Base-by-base conservation (phyloP, 257 asterid genomes). In the Echium plantagineum region DNA sequence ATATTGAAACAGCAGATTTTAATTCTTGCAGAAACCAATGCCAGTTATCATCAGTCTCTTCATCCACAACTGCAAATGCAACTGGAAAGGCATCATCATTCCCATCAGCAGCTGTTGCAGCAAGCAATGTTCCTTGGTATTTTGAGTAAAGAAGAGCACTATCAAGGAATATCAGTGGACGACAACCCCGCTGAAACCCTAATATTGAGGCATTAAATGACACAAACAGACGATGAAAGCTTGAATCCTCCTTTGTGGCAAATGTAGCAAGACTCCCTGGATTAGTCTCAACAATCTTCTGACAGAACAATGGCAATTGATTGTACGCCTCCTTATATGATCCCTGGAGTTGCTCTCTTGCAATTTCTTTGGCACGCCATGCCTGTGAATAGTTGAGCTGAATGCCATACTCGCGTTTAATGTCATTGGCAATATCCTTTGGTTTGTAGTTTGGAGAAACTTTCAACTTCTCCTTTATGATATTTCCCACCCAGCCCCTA, bases 341-440 rank as follows among this genome's bases (percentile, higher is more conserved):
- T 1, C 98, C 98, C 78, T 89, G 98, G 76, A 93, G 98, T 77
- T 93, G 98, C 82, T 88, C 97, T 38, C 98, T 68, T 38, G 98
- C 98, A 61, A 88, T 86, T 81, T 91, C 98, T 78, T 91, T 91
- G 60, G 98, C 98, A 15, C 98, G 96, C 94, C 98, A 81, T 22
- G 98, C 98, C 70, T 89, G 98, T 2, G 96, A 85, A 75, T 88
- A 88, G 79, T 89, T 93, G 86, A 93, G 75, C 69, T 89, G 94
- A 80, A 93, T 89, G 71, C 97, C 98, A 74, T 93, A 93, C 68
- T 93, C 97, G n/a, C 95, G 95, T 70, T 89, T 74, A 71, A 93
- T 93, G 63, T 93, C 97, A 62, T 78, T 73, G 66, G 95, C 97
- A 60, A 93, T 93, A 68, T 93, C 97, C 81, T 88, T 93, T 2